Percentiles rank a stretch among this genome's conserved stretches.
phyloP scores from a whole-genome alignment of 129 eudicot species.

The Flaveria bidentis region DNA sequence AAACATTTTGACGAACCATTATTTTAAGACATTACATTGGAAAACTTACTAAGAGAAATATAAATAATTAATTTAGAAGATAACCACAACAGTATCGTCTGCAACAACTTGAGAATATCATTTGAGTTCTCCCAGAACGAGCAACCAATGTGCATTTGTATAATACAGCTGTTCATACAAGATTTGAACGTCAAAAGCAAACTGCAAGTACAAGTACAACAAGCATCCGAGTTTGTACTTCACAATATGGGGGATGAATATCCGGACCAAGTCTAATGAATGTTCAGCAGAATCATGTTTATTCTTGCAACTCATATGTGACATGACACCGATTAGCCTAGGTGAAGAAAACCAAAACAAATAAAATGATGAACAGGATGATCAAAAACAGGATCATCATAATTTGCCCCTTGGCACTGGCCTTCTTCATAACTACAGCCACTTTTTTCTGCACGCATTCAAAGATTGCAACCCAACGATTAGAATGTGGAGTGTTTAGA shows the following conservation, averaged over 20 bases:
- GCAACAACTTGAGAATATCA: too few species aligned
- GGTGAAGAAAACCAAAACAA: slow-evolving; percentile 83
- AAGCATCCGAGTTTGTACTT: too few species aligned
- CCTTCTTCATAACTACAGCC: slow-evolving; percentile 86
- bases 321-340: slow-evolving; percentile 26
- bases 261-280: too few species aligned
- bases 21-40: too few species aligned
- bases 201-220: too few species aligned
- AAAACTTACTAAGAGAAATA: too few species aligned
- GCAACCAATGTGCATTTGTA: too few species aligned
- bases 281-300: background rate
- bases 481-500: background rate
- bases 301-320: slow-evolving; percentile 10
- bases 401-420: slow-evolving; percentile 83
- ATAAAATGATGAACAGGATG: slow-evolving; percentile 63
- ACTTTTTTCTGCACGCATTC: slow-evolving; percentile 76
- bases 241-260: too few species aligned
- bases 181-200: slow-evolving; percentile 9
- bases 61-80: too few species aligned
- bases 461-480: background rate
- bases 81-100: too few species aligned
- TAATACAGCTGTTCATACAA: background rate
- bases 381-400: slow-evolving; percentile 82
- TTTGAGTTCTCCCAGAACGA: too few species aligned
- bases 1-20: too few species aligned